A percentile compares a stretch with the other conserved stretches of the same genome.
phyloP scores from a whole-genome alignment of 2,329 filamentous ascomycete species.

The Beauveria asiatica region DNA sequence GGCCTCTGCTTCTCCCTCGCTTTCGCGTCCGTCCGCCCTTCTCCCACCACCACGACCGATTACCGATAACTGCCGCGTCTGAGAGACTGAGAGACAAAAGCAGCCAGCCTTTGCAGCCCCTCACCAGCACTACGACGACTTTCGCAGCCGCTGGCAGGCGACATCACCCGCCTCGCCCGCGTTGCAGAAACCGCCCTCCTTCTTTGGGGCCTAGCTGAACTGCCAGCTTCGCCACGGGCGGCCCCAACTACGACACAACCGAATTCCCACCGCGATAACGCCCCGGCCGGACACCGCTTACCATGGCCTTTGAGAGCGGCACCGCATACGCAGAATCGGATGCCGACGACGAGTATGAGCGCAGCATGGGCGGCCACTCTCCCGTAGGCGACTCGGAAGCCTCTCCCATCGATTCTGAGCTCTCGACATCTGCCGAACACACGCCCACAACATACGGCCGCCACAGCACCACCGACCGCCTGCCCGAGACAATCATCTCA shows the following conservation, averaged over 20 bases:
- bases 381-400: slow-evolving; percentile 61
- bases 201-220: background rate
- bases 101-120: background rate
- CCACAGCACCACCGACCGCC: slow-evolving; percentile 52
- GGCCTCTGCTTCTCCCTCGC: background rate
- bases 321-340: slow-evolving; percentile 72
- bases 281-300: background rate
- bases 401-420: slow-evolving; percentile 64
- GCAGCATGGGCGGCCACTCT: slow-evolving; percentile 58
- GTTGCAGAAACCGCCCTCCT: background rate
- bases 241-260: background rate
- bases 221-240: background rate
- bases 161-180: background rate
- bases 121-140: background rate
- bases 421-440: slow-evolving; percentile 60
- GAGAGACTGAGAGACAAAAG: background rate
- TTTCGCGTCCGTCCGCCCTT: background rate
- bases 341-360: slow-evolving; percentile 77
- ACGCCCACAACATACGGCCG: slow-evolving; percentile 73
- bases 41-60: background rate
- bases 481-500: slow-evolving; percentile 67
- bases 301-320: slow-evolving; percentile 54
- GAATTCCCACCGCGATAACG: background rate
- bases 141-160: background rate
- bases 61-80: background rate